Evolutionary conservation across 768 basidiomycete species (phyloP), one percentile per base, ranked within the genome.

Genomic region (Collybiopsis luxurians): DNA sequence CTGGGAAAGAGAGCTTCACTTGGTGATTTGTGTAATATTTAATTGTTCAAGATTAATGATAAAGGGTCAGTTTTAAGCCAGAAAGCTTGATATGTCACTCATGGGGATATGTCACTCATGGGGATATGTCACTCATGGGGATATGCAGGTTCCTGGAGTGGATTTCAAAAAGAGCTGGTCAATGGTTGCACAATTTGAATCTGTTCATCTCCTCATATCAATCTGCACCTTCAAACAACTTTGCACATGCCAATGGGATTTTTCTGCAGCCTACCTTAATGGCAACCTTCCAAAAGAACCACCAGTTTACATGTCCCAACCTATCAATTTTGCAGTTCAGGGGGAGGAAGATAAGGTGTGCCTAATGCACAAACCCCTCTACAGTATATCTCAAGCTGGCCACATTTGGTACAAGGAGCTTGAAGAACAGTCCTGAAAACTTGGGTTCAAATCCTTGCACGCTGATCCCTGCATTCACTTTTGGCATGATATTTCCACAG

Each of bases 41-140:
- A n/a, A n/a, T n/a, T n/a, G n/a, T n/a, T n/a, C n/a, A n/a, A n/a
- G n/a, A n/a, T n/a, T n/a, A n/a, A n/a, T n/a, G n/a, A n/a, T n/a
- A n/a, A n/a, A n/a, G n/a, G n/a, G n/a, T n/a, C n/a, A n/a, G n/a
- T n/a, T n/a, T n/a, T n/a, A n/a, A n/a, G n/a, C n/a, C n/a, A n/a
- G n/a, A n/a, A n/a, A n/a, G n/a, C n/a, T n/a, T n/a, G n/a, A n/a
- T n/a, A n/a, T n/a, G n/a, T n/a, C n/a, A n/a, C n/a, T n/a, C n/a
- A n/a, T n/a, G n/a, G n/a, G n/a, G n/a, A n/a, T n/a, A n/a, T n/a
- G n/a, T n/a, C n/a, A n/a, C n/a, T n/a, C n/a, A n/a, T 63, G 63
- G 63, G 59, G 63, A 10, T 73, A 64, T 26, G 63, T 66, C 17
- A 67, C 69, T 2, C 63, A 65, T 27, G 72, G 73, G 0, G 73